phyloP scores from a whole-genome alignment of 352 stramenopile species.

The Pythium brachiatum region DNA sequence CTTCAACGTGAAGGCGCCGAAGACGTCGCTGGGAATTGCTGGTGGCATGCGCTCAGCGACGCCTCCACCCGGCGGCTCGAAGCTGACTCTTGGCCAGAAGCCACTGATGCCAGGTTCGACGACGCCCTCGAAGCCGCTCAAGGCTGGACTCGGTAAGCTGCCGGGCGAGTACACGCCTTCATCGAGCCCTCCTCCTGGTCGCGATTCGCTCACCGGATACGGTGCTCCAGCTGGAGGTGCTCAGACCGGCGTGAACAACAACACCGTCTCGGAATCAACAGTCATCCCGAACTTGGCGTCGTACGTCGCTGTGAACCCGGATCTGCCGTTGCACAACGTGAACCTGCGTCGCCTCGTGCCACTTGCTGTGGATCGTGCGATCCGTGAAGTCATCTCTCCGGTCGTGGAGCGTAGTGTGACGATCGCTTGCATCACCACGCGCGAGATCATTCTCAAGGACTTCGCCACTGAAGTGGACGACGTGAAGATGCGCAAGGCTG shows the following conservation, averaged over 20 bases:
- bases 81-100: conserved; percentile 34
- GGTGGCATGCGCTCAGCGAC: conserved; percentile 43
- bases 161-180: conserved; percentile 46
- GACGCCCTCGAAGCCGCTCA: conserved; percentile 58
- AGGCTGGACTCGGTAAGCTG: conserved; percentile 35
- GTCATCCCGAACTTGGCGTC: conserved; percentile 98
- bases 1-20: conserved; percentile 96
- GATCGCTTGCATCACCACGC: conserved; percentile 98
- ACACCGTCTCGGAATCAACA: conserved; percentile 85
- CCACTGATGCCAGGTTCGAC: conserved; percentile 23
- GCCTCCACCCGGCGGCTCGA: conserved; percentile 47
- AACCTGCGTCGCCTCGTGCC: conserved; percentile 96
- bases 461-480: conserved; percentile 97
- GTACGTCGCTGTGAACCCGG: conserved; percentile 97
- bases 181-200: conserved; percentile 45
- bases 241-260: conserved; percentile 17
- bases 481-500: conserved; percentile 96
- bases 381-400: conserved; percentile 98
- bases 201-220: conserved; percentile 30
- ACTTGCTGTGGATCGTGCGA: conserved; percentile 96
- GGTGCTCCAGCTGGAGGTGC: conserved; percentile 5
- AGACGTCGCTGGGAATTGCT: conserved; percentile 16
- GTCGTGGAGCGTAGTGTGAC: conserved; percentile 98
- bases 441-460: conserved; percentile 98
- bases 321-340: conserved; percentile 91